Percentiles rank a stretch among this genome's conserved stretches.
phyloP scores from a whole-genome alignment of 2,329 filamentous ascomycete species.

The Hypoxylon sp. region DNA sequence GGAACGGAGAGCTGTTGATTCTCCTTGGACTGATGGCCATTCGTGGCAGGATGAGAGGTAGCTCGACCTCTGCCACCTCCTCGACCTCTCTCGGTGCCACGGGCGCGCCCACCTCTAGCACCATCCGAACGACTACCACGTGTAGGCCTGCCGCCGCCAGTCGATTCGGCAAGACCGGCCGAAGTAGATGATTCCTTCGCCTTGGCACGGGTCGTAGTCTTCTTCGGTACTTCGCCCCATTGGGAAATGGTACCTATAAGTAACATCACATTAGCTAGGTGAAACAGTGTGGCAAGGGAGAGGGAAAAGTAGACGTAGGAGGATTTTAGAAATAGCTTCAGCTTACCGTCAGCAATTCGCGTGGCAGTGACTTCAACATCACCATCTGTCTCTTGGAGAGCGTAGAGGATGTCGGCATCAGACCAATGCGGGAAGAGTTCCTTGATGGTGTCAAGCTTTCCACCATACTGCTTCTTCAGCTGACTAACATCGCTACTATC shows the following conservation, averaged over 20 bases:
- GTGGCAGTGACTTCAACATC: constrained; percentile 81
- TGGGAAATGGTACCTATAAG: constrained; percentile 79
- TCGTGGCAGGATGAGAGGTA: constrained; percentile 69
- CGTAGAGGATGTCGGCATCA: constrained; percentile 92
- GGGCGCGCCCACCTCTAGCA: constrained; percentile 52
- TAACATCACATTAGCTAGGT: constrained; percentile 47
- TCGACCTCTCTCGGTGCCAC: constrained; percentile 70
- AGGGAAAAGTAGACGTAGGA: constrained; percentile 26
- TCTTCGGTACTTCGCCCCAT: constrained; percentile 87
- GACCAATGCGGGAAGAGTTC: constrained; percentile 97
- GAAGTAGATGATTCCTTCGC: constrained; percentile 70
- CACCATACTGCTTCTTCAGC: constrained; percentile 89
- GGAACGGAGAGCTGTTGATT: constrained; percentile 71
- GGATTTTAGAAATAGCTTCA: constrained; percentile 16
- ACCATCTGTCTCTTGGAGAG: constrained; percentile 87
- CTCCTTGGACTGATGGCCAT: constrained; percentile 71
- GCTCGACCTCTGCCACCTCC: constrained; percentile 74
- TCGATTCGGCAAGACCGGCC: constrained; percentile 64
- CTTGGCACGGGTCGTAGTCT: constrained; percentile 79
- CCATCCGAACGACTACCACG: constrained; percentile 70
- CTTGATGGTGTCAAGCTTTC: constrained; percentile 83
- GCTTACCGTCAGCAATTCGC: constrained; percentile 81
- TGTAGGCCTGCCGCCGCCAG: constrained; percentile 61
- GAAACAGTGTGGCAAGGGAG: constrained; percentile 11
- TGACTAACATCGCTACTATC: constrained; percentile 92